Base-by-base conservation (phyloP, 352 stramenopile genomes). In the Elongisporangium undulatum region DNA sequence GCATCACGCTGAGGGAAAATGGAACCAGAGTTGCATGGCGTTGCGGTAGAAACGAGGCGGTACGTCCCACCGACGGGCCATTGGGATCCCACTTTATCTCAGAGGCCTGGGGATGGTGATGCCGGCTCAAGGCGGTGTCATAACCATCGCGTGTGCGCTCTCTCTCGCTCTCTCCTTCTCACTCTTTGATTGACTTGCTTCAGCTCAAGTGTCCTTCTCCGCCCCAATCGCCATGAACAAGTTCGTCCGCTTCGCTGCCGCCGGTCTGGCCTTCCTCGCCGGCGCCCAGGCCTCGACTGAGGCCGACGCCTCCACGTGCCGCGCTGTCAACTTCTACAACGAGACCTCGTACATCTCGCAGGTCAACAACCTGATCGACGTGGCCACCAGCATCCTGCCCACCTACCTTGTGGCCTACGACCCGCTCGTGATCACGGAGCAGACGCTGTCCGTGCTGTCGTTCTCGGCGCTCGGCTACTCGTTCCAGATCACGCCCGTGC, bases 401-500 rank as follows among this genome's bases (percentile, higher is more conserved):
- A 66, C 59, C 19, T 71, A 70, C 66, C 22, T 85, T 20, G 50
- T 4, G 2, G 50, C 51, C 24, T 58, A 63, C 21, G 76, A 86
- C 61, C 77, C 77, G 49, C 53, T 80, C 24, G 48, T 62, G 24
- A 51, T 84, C 24, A 53, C 62, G 20, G 58, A 78, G 64, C 68
- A 86, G 59, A 73, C 63, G 12, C 61, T 86, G 20, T 69, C 72
- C 51, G 71, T 63, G 34, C 56, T 82, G 49, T 68, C 72, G 34
- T 82, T 80, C 58, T 79, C 66, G 21, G 63, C 85, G 51, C 75
- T 87, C 23, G 74, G 75, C 59, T 59, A 74, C 51, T 68, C 78
- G 60, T 85, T 87, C 57, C 64, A 60, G 24, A 55, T 81, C 62
- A 85, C 75, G 56, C 78, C 78, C 12, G 71, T 72, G 17, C 74